Base-by-base conservation (phyloP, 2,329 filamentous ascomycete species). In the Fusarium poae region DNA sequence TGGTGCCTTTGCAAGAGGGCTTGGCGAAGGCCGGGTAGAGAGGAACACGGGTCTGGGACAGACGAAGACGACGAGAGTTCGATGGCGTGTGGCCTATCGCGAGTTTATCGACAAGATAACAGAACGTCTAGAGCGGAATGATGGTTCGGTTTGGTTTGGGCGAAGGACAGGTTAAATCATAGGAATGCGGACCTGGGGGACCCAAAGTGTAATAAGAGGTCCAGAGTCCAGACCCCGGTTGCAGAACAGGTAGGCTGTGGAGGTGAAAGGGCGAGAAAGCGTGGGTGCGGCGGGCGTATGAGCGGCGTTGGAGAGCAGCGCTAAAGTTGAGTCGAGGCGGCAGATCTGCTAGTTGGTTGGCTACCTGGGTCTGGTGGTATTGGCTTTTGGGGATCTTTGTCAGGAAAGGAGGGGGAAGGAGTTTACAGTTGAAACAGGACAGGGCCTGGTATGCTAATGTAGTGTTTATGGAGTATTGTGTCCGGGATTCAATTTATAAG, bases 161-260 rank as follows among this genome's bases (percentile, higher is more conserved):
- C 60, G 57, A 65, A 71, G 64, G 69, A 56, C 60, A 56, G 55
- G 51, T 59, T 57, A 42, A 45, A 57, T 45, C 56, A 53, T 45
- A 72, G 69, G 69, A 74, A 74, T 73, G 71, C 65, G 53, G 62
- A 65, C 63, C 67, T 60, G 67, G 65, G 71, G 65, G 46, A 52
- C 55, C 44, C 56, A 69, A 73, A 72, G 71, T 69, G 57, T 73
- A 72, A 67, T 68, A 51, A 70, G 67, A 62, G 69, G 71, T 69
- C 71, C 62, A 71, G 57, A 62, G 39, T 69, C 69, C 57, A 69
- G 59, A 62, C 57, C 57, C 56, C 57, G 61, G 40, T 40, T 55
- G 46, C 30, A 59, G 52, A 57, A 40, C 43, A 45, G 57, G 60
- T 70, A 60, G 68, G 68, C 67, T 64, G 59, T 51, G 56, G 64